Percentiles rank a stretch among this genome's conserved stretches.
phyloP scores from a whole-genome alignment of 352 stramenopile species.

The Pythium coloratum region DNA sequence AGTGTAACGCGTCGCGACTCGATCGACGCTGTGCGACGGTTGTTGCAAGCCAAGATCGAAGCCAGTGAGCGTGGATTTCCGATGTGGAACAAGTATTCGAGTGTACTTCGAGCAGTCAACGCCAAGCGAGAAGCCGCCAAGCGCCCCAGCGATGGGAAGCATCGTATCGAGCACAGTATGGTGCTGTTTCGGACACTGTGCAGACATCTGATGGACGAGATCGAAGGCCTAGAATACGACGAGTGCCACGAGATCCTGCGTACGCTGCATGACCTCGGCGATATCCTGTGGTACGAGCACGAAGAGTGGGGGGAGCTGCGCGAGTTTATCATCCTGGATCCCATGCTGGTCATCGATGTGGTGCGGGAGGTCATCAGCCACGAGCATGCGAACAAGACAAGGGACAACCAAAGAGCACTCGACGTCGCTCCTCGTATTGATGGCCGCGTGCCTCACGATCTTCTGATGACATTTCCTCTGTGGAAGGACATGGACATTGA shows the following conservation, averaged over 20 bases:
- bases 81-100: too few relatives aligned
- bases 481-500: conserved; percentile 22
- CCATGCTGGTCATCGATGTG: conserved; percentile 35
- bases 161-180: too few relatives aligned
- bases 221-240: conserved; percentile 13
- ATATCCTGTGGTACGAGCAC: conserved; percentile 28
- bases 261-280: conserved; percentile 21
- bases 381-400: not conserved
- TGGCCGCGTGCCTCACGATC: conserved; percentile 10
- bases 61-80: too few relatives aligned
- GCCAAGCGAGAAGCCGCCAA: too few relatives aligned
- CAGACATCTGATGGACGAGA: conserved; percentile 12
- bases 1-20: too few relatives aligned
- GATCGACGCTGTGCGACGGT: too few relatives aligned
- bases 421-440: not conserved
- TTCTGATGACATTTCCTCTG: conserved; percentile 7
- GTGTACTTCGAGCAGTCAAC: too few relatives aligned
- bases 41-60: too few relatives aligned
- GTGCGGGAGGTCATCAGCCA: conserved; percentile 27
- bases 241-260: conserved; percentile 19
- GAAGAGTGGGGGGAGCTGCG: conserved; percentile 5
- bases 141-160: too few relatives aligned
- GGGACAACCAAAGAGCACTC: not conserved
- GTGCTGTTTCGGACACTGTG: not conserved
- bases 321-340: conserved; percentile 20